Conservation (phyloP, 768 basidiomycete species). For the Termitomyces sp. region DNA sequence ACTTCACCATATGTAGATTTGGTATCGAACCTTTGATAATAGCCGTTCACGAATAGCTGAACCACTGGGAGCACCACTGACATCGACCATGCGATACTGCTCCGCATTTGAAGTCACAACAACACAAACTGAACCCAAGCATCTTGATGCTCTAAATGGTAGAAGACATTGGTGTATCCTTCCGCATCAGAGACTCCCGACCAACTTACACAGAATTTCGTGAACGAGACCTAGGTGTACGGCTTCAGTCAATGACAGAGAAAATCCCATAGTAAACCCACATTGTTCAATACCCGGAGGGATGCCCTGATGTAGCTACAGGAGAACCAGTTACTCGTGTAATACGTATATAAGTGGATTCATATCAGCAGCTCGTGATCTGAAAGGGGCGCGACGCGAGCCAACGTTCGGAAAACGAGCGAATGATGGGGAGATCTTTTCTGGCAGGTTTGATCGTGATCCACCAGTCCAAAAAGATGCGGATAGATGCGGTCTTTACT, state of each 20-base stretch:
- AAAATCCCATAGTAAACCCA: not conserved
- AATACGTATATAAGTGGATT: constrained; percentile 12
- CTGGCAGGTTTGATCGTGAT: constrained; percentile 16
- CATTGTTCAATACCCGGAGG: constrained; percentile 10
- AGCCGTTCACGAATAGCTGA: constrained; percentile 40
- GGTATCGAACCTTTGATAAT: constrained; percentile 32
- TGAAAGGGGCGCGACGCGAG: constrained; percentile 6
- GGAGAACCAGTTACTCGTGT: constrained; percentile 5
- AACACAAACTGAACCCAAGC: constrained; percentile 34
- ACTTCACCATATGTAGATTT: not conserved
- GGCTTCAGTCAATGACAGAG: not conserved
- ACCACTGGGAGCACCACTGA: constrained; percentile 41
- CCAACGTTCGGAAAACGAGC: constrained; percentile 10
- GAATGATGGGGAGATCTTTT: constrained; percentile 18
- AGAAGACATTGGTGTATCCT: not conserved
- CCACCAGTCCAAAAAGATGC: constrained; percentile 5
- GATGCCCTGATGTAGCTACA: constrained; percentile 11
- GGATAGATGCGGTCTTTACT: constrained; percentile 16
- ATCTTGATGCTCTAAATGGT: constrained; percentile 14
- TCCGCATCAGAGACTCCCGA: not conserved
- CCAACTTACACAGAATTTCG: constrained; percentile 12
- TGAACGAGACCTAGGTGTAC: constrained; percentile 9
- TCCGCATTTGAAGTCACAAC: constrained; percentile 46
- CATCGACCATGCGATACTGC: constrained; percentile 44
- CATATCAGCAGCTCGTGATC: constrained; percentile 18